Base-by-base conservation (phyloP, 176 grass and related monocot species). In the Bolboschoenus planiculmis region DNA sequence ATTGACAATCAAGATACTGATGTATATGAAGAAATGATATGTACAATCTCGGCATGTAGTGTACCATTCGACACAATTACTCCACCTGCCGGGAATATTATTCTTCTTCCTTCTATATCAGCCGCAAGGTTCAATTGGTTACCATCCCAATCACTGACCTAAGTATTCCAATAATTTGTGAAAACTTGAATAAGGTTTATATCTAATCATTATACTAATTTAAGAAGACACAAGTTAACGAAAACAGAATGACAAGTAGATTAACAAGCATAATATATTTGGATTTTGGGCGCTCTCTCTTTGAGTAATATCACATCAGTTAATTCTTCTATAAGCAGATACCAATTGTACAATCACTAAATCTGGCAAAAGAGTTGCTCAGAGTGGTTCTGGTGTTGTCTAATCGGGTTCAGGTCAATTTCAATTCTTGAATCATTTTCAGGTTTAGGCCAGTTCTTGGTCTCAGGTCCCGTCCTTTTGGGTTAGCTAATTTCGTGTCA, bases 61-160 rank as follows among this genome's bases (percentile, higher is more conserved):
- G 30, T 80, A 34, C 92, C 90, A 29, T 99, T 99, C 31, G 91
- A 93, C 55, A 87, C 89, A 9, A 99, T 87, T 55, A 99, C 71
- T 77, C 96, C 96, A 3, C 96, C 92, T 0, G 61, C 83, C 50
- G 96, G 96, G 78, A 87, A 93, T 23, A 99, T 93, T 78, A 90
- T 84, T 86, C 96, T 95, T 20, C 91, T 83, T 1, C 77, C 88
- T 60, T 78, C 87, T 87, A 86, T 57, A 83, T 99, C 91, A 91
- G 92, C 89, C 37, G 87, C 89, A 87, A 95, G 77, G 85, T 95
- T 77, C 80, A 99, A 85, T 35, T 82, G 75, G 37, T 87, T 78
- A 51, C 92, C 96, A 24, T 61, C 89, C 96, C 96, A 99, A 74
- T 99, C 96, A 84, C 89, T 99, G 30, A 90, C 90, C 96, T 97